Evolutionary conservation across 768 basidiomycete species (phyloP).

Genomic region (Boletus sp.): DNA sequence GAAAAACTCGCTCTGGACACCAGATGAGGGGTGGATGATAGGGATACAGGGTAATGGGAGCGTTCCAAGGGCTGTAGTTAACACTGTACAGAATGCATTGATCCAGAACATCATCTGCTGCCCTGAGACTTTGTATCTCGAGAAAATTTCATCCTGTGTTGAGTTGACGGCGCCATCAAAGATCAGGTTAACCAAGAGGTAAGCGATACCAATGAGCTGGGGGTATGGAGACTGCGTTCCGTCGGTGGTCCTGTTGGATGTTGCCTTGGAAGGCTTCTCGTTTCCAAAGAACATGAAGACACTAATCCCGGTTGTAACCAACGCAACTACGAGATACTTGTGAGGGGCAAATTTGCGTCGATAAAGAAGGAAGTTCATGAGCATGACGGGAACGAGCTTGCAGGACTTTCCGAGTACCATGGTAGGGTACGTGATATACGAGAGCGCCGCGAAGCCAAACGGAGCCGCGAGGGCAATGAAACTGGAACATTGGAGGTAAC

Average conservation of each 20-base stretch:
- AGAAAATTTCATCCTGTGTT: constrained; percentile 96
- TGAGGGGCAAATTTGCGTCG: constrained; percentile 88
- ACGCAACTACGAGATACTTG: constrained; percentile 93
- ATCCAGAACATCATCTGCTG: constrained; percentile 99
- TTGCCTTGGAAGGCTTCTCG: constrained; percentile 42
- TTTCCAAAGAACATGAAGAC: constrained; percentile 90
- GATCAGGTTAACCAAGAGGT: constrained; percentile 81
- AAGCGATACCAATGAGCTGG: constrained; percentile 67
- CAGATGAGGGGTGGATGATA: constrained; percentile 68
- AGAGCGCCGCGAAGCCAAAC: constrained; percentile 92
- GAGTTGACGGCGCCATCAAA: constrained; percentile 94
- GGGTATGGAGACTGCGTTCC: constrained; percentile 42
- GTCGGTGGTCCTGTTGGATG: constrained; percentile 33
- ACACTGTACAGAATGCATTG: constrained; percentile 78
- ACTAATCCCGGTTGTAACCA: constrained; percentile 90
- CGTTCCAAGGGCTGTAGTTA: constrained; percentile 66
- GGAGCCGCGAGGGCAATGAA: constrained; percentile 92
- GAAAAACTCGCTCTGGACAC: constrained; percentile 60
- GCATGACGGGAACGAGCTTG: constrained; percentile 97
- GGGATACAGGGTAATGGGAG: constrained; percentile 82
- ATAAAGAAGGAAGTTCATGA: constrained; percentile 96
- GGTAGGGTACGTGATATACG: constrained; percentile 96
- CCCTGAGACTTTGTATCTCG: constrained; percentile 68
- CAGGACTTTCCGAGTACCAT: constrained; percentile 99
- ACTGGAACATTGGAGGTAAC: constrained; percentile 80